Percentiles rank a stretch among this genome's conserved stretches.
phyloP scores from a whole-genome alignment of 768 basidiomycete species.

The Coprinopsis strossmayeri region DNA sequence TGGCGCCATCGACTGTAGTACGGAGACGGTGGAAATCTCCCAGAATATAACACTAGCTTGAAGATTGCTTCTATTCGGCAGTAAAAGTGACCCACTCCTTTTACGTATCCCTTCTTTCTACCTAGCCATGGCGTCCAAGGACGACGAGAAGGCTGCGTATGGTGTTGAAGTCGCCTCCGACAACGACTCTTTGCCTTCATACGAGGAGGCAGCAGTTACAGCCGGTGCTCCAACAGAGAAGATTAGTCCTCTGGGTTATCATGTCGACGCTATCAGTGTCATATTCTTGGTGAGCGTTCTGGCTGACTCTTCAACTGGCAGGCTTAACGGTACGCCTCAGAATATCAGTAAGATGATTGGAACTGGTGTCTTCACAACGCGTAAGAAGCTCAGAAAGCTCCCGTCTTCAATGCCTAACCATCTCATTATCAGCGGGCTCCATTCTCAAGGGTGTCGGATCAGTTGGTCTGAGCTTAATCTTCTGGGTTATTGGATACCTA shows the following conservation, averaged over 20 bases:
- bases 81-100: background rate
- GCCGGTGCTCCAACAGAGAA: slow-evolving; percentile 26
- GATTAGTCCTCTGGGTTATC: slow-evolving; percentile 28
- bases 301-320: background rate
- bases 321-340: slow-evolving; percentile 10
- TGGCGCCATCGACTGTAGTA: background rate
- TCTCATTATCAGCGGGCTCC: slow-evolving; percentile 22
- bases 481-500: slow-evolving; percentile 33
- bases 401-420: background rate
- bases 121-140: slow-evolving; percentile 14
- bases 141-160: slow-evolving; percentile 14
- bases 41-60: background rate
- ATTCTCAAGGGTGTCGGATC: slow-evolving; percentile 31
- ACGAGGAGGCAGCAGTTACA: slow-evolving; percentile 22
- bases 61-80: background rate
- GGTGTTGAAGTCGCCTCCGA: slow-evolving; percentile 12
- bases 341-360: slow-evolving; percentile 33
- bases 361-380: slow-evolving; percentile 29
- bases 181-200: slow-evolving; percentile 17
- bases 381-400: slow-evolving; percentile 12
- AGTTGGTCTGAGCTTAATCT: slow-evolving; percentile 31
- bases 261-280: slow-evolving; percentile 25
- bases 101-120: background rate
- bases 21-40: background rate
- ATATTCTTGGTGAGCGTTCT: slow-evolving; percentile 17